phyloP scores from a whole-genome alignment of 371 early-diverging fungal species.

The Funneliformis caledonium region DNA sequence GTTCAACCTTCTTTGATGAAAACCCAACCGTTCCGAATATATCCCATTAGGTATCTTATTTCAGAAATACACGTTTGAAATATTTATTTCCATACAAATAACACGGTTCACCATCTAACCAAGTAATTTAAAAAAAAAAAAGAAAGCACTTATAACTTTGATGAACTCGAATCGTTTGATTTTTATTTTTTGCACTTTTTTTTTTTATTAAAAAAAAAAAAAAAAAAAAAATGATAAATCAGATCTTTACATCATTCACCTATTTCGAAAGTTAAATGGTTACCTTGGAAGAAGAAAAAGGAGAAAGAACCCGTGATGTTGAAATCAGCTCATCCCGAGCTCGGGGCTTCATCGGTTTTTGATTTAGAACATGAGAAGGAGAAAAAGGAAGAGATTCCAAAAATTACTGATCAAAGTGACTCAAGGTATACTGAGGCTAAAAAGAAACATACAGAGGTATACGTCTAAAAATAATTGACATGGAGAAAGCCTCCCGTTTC shows the following conservation, averaged over 20 bases:
- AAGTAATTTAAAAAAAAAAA: no score
- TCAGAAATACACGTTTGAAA: no score
- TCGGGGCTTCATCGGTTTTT: slow-evolving; percentile 21
- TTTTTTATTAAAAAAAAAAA: no score
- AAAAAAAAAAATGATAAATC: no score
- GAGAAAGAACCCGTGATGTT: neutral
- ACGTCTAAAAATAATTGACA: no score
- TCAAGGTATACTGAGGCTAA: slow-evolving; percentile 29
- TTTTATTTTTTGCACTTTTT: neutral
- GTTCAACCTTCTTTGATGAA: neutral
- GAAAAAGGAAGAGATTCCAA: neutral
- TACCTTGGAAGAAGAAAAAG: neutral
- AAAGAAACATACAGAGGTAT: slow-evolving; percentile 28
- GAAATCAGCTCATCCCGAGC: neutral
- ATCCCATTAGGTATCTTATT: neutral
- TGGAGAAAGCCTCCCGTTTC: no score
- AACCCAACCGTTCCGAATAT: no score
- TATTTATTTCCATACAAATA: no score
- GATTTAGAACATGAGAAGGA: slow-evolving; percentile 15
- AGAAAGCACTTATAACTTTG: no score
- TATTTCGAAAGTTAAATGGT: neutral
- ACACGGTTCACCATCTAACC: no score
- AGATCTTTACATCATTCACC: neutral
- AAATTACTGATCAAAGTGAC: neutral
- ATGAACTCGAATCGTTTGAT: neutral